Base-by-base conservation (phyloP, 345 rosid genomes). In the Fremontodendron californicum region DNA sequence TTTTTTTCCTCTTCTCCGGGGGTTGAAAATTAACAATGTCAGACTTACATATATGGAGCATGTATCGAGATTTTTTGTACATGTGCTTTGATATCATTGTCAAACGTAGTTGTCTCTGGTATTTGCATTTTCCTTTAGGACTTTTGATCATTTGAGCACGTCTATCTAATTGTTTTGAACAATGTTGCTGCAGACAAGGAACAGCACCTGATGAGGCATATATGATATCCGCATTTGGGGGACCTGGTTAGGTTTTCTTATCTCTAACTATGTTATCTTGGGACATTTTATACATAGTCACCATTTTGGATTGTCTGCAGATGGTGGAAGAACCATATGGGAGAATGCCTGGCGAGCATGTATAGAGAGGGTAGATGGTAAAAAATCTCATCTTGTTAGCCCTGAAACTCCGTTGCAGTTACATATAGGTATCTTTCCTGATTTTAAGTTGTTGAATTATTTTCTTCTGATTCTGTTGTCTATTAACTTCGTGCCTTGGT, bases 171-270 rank as follows among this genome's bases (percentile, higher is more conserved):
- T 72, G 33, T 70, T 71, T 60, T 78, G 35, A 21, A 55, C 2
- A 39, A 66, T 49, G 45, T 74, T 84, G 77, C 67, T 84, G 85
- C 93, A 96, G 99, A 75, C 96, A 95, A 85, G 98, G 96, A 76
- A 84, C 84, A 23, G 89, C 84, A 74, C 99, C 99, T 9, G 99
- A 96, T 80, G 99, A 96, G 90, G 89, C 95, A 57, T 91, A 89
- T 84, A 96, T 96, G 99, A 85, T 89, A 79, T 91, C 99, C 13
- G 98, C 98, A 61, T 96, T 94, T 88, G 99, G 97, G 68, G 98
- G 99, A 73, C 83, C 82, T 73, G 98, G 99, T 96, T 71, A 76
- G 88, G 82, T 75, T 75, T 46, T 55, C 76, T 66, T 37, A 60
- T 42, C 45, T 62, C 3, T 78, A 79, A 62, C 29, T 77, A 29